phyloP scores from a whole-genome alignment of 2,329 filamentous ascomycete species.

The Xylaria sp. region DNA sequence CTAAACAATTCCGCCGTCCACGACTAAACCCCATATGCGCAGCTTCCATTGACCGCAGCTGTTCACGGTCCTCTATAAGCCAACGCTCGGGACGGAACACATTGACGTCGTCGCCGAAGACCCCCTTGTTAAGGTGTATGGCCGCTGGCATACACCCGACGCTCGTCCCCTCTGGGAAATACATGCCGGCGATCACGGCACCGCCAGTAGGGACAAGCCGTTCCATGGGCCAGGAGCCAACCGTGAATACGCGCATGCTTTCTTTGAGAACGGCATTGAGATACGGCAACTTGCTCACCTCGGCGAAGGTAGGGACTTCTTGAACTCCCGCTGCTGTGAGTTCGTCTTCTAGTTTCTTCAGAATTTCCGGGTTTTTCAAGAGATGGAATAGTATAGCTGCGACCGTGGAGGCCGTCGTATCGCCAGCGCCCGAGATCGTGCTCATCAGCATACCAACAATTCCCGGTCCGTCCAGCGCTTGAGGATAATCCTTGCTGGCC shows the following conservation, averaged over 20 bases:
- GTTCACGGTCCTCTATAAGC: slow-evolving; percentile 40
- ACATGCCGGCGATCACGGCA: slow-evolving; percentile 41
- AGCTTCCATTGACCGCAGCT: slow-evolving; percentile 41
- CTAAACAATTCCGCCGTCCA: slow-evolving; percentile 40
- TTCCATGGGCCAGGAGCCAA: slow-evolving; percentile 37
- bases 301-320: slow-evolving; percentile 36
- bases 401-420: slow-evolving; percentile 41
- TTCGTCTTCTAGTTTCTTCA: slow-evolving; percentile 53
- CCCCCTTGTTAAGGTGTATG: slow-evolving; percentile 34
- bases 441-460: slow-evolving; percentile 41
- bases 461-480: slow-evolving; percentile 37
- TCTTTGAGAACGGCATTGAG: slow-evolving; percentile 42
- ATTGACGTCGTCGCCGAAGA: slow-evolving; percentile 39
- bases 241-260: slow-evolving; percentile 38
- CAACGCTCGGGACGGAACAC: slow-evolving; percentile 42
- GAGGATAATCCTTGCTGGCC: slow-evolving; percentile 37
- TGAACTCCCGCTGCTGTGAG: slow-evolving; percentile 32
- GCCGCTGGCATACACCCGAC: slow-evolving; percentile 40
- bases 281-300: slow-evolving; percentile 41
- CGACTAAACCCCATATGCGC: slow-evolving; percentile 44
- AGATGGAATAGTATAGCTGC: slow-evolving; percentile 45
- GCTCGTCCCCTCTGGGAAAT: slow-evolving; percentile 41
- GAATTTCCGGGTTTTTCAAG: slow-evolving; percentile 59
- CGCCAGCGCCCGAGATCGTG: slow-evolving; percentile 43
- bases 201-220: slow-evolving; percentile 40